Base-by-base conservation (phyloP, 202 grass and related monocot species). In the Saccharum hybrid region DNA sequence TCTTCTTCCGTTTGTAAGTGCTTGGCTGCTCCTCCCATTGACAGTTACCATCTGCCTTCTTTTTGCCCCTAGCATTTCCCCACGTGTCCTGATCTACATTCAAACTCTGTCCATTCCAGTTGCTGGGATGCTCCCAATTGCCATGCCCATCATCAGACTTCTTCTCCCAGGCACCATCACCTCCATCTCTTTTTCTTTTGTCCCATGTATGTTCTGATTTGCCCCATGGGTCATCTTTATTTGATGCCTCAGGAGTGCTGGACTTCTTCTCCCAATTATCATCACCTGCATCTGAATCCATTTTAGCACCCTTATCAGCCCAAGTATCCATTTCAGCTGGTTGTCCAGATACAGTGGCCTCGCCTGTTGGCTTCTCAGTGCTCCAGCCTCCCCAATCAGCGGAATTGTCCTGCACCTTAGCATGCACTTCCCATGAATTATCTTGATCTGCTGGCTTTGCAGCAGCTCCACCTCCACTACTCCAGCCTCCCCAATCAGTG, bases 331-430 rank as follows among this genome's bases (percentile, higher is more conserved):
- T 19, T 90, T 80, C 36, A 74, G 63, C 42, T 80, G 63, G 68
- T 72, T 90, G 46, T 87, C 28, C 23, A 3, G 39, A 84, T 69
- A 54, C 16, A 76, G 51, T 74, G 19, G 71, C 78, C 31, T 76
- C 74, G 14, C 57, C 26, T 10, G 74, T 85, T 26, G 59, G 18
- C 71, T 87, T 86, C 68, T 81, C 84, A 56, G 61, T 65, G 52
- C 81, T 72, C 87, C 83, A 86, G 46, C 86, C 86, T 70, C 68
- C 89, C 89, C 89, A 91, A 65, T 79, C 74, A 59, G 19, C 13
- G 12, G 88, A 83, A 85, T 85, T 61, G 21, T 63, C 82, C 34
- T 90, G 82, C 66, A 52, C 63, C 3, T 19, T 51, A 49, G 45
- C 40, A 67, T 76, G 78, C 30, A 48, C 79, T 73, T 90, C 68